Evolutionary conservation across 441 rosid species (phyloP), one percentile per base, ranked within the genome.

Genomic region (Euphorbia schlechtendalii): DNA sequence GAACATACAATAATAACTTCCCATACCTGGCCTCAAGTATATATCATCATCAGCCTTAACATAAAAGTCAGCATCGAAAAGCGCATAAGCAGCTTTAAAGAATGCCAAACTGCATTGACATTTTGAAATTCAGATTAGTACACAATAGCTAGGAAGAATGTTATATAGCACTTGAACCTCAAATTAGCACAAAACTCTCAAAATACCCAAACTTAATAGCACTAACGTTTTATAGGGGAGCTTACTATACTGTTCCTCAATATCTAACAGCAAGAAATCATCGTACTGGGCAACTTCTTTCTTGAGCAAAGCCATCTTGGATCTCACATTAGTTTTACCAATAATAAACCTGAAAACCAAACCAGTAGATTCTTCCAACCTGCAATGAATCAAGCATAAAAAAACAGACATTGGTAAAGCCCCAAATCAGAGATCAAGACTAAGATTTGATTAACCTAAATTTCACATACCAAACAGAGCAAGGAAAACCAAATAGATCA

Each of bases 151-250:
- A 48, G 5, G 18, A 46, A 46, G 51, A 15, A 27, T 36, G 45
- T 20, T 12, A 28, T 46, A 46, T 46, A 14, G 20, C 51, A 46
- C 6, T 14, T 46, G 20, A 46, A 17, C 52, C 54, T 57, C 40
- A 25, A 45, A 4, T 8, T 0, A 10, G 20, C 3, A 14, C 18
- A 36, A 36, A 18, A 40, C 34, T 32, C 34, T 6, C 27, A 20
- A 8, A 41, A 38, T 20, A 58, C 25, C 32, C 46, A 61, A 3
- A 74, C 11, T n/a, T 57, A 46, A 45, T 61, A 69, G 62, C 74
- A 88, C 89, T 86, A 77, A 93, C 99, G 97, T 93, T 93, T 93
- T 93, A 85, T 88, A 82, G 2, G 98, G 98, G 41, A 93, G 98
- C 85, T 86, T 84, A 84, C 96, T 92, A 63, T 90, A 92, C 88